phyloP scores from a whole-genome alignment of 2,329 filamentous ascomycete genomes.

The Penicillium sp. region DNA sequence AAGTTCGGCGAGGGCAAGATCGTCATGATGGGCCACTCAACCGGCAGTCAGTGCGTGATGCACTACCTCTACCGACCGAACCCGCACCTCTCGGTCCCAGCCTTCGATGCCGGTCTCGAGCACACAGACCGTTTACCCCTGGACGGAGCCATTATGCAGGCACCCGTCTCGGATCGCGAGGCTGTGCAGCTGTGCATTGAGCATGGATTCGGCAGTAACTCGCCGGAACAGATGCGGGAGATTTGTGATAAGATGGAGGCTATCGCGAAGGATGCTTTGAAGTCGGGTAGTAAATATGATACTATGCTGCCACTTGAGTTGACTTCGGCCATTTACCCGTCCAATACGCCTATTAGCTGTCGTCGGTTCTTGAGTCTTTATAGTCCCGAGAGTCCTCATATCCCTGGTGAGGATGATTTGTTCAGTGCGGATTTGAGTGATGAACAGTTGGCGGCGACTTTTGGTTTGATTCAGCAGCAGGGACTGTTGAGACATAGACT shows the following conservation, averaged over 20 bases:
- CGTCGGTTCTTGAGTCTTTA: conserved; percentile 60
- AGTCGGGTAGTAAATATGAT: conserved; percentile 24
- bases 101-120: conserved; percentile 30
- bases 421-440: conserved; percentile 74
- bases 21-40: conserved; percentile 68
- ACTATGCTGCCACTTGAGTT: conserved; percentile 35
- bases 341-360: conserved; percentile 52
- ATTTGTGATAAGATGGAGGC: conserved; percentile 35
- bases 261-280: conserved; percentile 30
- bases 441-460: conserved; percentile 60
- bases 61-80: conserved; percentile 58
- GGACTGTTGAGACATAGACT: conserved; percentile 43
- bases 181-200: conserved; percentile 48
- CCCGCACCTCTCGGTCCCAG: conserved; percentile 33
- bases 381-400: conserved; percentile 52
- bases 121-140: conserved; percentile 53
- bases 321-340: conserved; percentile 34
- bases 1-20: conserved; percentile 48
- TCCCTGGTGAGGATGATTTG: conserved; percentile 76
- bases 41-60: conserved; percentile 68
- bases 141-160: conserved; percentile 78
- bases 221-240: conserved; percentile 22
- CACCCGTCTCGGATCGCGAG: conserved; percentile 76
- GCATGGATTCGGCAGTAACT: conserved; percentile 27
- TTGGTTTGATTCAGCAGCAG: conserved; percentile 52